Evolutionary conservation across 148 eudicot genomes (phyloP), one percentile per base, ranked within the genome.

Genomic region (Talinum fruticosum): DNA sequence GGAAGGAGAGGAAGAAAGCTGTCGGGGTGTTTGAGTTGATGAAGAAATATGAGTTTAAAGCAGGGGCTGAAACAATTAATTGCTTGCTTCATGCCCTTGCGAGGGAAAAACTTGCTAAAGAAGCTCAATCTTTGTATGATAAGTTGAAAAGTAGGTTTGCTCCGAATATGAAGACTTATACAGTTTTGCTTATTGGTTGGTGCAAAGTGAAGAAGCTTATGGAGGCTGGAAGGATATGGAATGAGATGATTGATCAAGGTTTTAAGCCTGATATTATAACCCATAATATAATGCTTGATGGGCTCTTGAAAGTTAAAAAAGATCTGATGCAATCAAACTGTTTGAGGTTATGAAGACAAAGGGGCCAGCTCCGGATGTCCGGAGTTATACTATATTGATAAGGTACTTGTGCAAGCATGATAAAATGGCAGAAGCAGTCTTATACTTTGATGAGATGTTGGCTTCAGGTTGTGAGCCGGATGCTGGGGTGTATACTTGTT

Each of bases 181-280:
- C 90, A 0, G 86, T 91, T 65, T 80, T 93, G 91, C 90, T 93
- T 28, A 84, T 79, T 77, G 98, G 94, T 61, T 93, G 98, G 97
- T 91, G 97, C 76, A 82, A 74, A 78, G 86, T 86, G 70, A 91
- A 89, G 86, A 91, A 95, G 74, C 79, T 92, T 69, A 74, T 92
- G 85, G 98, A 92, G 83, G 97, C 97, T 3, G 96, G 90, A 32
- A 88, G 76, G 83, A 80, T 88, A 45, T 95, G 99, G 99, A 95
- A 95, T 66, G 94, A 85, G 86, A 91, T 92, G 93, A 84, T 89
- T 36, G 98, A 95, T 79, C 72, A 70, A 79, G 97, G 94, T 73
- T 76, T 92, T 37, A 92, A 89, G 73, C 98, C 97, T 24, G 98
- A 93, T 59, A 70, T 92, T 70, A 83, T 91, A 34, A 85, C 94